Base-by-base conservation (phyloP, 1,139 yeast species). In the Pichia inconspicua region DNA sequence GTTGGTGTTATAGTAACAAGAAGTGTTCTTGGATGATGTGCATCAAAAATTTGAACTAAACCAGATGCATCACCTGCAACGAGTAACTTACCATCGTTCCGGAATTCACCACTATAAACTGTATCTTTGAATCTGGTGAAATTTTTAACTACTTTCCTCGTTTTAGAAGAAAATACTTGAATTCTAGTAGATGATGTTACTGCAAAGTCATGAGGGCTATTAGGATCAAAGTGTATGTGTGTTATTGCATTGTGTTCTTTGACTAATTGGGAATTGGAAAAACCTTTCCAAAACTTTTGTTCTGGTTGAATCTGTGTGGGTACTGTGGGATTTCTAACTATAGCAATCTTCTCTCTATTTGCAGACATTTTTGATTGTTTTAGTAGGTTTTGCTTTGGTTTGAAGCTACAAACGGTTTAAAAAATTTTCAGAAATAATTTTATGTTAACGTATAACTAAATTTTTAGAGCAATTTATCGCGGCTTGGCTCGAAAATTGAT, bases 1-100 rank as follows among this genome's bases (percentile, higher is more conserved):
- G 94, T 82, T 3, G 97, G 96, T 49, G 78, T 77, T 44, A 92
- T 72, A 35, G 94, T 82, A 40, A 90, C 87, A 49, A 92, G 72
- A 40, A 89, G 72, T 25, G 87, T 81, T 58, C 95, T 74, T 34
- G 96, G 90, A 38, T 61, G 64, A 54, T 77, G 72, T 42, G 95
- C 82, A 63, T 88, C 95, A 63, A 83, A 87, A 15, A 87, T 78
- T 55, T 88, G 90, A 12, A 88, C 90, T 49, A 84, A 64, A 12
- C 96, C 98, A 1, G 92, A 77, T 10, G 90, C 94, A 70, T 88
- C 96, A 56, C 94, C 87, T 5, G 96, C 96, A 22, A 84, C 92
- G 22, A 88, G 66, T 41, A 88, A 72, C 62, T 83, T 82, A 46
- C 96, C 96, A 60, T 88, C 96, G 51, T 76, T 74, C 57, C 96